Percentiles rank a stretch among this genome's conserved stretches.
Conservation (phyloP, 164 flowering plant species). For the Vitis labrusca region DNA sequence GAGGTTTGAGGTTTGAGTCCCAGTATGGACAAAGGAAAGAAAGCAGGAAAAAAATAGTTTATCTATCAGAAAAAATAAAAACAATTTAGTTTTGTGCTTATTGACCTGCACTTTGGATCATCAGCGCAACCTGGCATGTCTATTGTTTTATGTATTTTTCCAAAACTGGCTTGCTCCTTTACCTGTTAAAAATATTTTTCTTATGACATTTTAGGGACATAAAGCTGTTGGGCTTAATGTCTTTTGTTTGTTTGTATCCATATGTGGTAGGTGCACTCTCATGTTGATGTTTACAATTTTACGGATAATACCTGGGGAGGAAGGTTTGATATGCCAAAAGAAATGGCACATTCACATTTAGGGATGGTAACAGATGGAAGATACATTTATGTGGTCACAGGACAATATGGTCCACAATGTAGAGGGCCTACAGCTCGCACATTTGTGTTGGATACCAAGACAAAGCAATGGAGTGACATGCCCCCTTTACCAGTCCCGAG, state of each 20-base stretch:
- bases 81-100: no score
- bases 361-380: conserved; percentile 92
- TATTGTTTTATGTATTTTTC: no score
- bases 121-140: no score
- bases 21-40: no score
- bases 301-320: conserved; percentile 80
- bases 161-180: no score
- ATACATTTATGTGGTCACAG: conserved; percentile 78
- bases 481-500: conserved; percentile 86
- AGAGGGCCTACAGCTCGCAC: conserved; percentile 72
- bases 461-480: conserved; percentile 66
- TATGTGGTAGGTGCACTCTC: conserved; percentile 74
- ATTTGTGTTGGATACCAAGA: conserved; percentile 73
- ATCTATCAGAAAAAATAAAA: no score
- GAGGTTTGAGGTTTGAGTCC: no score
- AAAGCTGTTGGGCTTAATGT: neutral
- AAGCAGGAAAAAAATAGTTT: no score
- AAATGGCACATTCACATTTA: conserved; percentile 95
- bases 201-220: neutral
- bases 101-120: no score
- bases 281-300: conserved; percentile 85
- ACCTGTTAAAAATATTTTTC: no score
- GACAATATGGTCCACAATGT: conserved; percentile 97
- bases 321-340: conserved; percentile 83
- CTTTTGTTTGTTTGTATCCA: neutral